phyloP scores from a whole-genome alignment of 106 monocot species.

The Alisma plantagoaquatica region DNA sequence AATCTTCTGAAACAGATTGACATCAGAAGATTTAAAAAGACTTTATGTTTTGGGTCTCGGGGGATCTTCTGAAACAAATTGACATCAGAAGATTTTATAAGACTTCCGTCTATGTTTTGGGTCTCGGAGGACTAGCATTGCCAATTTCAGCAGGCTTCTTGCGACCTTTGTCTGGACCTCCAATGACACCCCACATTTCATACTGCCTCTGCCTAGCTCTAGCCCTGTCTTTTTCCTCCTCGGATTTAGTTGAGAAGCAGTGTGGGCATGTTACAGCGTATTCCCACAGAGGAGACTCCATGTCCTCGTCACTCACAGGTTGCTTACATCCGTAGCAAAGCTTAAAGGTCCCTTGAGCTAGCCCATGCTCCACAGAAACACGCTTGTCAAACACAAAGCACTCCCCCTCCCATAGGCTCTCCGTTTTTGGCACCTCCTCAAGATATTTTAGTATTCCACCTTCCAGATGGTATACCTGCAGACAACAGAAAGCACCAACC shows the following conservation, averaged over 20 bases:
- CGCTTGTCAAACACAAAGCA: constrained; percentile 97
- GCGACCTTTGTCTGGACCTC: constrained; percentile 87
- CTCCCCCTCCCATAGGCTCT: constrained; percentile 91
- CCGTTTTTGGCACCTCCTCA: constrained; percentile 66
- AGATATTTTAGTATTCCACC: constrained; percentile 96
- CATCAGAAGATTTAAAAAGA: too few relatives aligned
- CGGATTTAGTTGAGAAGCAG: constrained; percentile 65
- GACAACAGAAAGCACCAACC: constrained; percentile 1
- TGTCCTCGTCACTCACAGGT: constrained; percentile 73
- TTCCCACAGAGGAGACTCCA: constrained; percentile 68
- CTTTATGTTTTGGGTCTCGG: too few relatives aligned
- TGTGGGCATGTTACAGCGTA: constrained; percentile 78
- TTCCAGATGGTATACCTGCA: constrained; percentile 96
- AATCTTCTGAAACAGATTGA: too few relatives aligned
- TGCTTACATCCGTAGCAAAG: constrained; percentile 97
- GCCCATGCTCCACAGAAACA: constrained; percentile 85
- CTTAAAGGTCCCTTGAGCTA: constrained; percentile 70
- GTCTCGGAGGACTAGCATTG: too few relatives aligned
- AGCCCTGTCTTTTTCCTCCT: constrained; percentile 84
- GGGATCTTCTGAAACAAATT: too few relatives aligned
- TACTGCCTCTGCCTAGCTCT: constrained; percentile 86
- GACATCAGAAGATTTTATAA: too few relatives aligned
- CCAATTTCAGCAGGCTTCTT: constrained; percentile 15
- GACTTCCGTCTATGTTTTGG: too few relatives aligned
- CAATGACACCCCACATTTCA: constrained; percentile 70